Evolutionary conservation across 2,329 filamentous ascomycete genomes (phyloP).

Genomic region (Hypoxylon rubiginosum): DNA sequence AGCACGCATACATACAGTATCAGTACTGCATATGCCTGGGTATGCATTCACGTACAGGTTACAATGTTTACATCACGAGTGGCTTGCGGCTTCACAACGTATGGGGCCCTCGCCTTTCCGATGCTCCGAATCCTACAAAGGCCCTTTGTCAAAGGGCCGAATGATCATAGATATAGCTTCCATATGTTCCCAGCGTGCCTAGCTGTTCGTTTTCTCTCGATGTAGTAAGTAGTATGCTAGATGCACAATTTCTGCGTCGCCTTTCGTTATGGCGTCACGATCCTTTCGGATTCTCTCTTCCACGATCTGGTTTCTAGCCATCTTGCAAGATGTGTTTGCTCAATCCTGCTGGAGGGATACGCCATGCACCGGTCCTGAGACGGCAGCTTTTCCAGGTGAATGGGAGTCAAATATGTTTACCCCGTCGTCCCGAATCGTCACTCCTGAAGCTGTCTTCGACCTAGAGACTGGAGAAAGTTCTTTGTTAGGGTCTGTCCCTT

Average conservation of each 20-base stretch:
- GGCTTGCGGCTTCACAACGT: slow-evolving; percentile 14
- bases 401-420: slow-evolving; percentile 72
- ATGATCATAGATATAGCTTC: slow-evolving; percentile 17
- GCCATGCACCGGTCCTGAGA: slow-evolving; percentile 63
- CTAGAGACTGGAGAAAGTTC: slow-evolving; percentile 29
- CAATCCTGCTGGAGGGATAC: slow-evolving; percentile 68
- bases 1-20: background rate
- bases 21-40: background rate
- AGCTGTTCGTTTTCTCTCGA: background rate
- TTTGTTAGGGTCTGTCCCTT: slow-evolving; percentile 25
- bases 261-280: slow-evolving; percentile 32
- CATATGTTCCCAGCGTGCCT: background rate
- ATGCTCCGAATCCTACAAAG: slow-evolving; percentile 7
- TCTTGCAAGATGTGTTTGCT: slow-evolving; percentile 23
- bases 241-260: slow-evolving; percentile 2
- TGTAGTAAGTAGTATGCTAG: background rate
- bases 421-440: slow-evolving; percentile 64
- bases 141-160: slow-evolving; percentile 8
- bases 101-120: slow-evolving; percentile 16
- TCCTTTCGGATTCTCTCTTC: slow-evolving; percentile 3
- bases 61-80: slow-evolving; percentile 26
- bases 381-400: slow-evolving; percentile 66
- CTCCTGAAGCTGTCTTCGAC: slow-evolving; percentile 59
- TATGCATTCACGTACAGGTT: background rate
- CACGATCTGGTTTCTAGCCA: slow-evolving; percentile 18